Percentiles rank a stretch among this genome's conserved stretches.
These are phyloP conservation scores for Salvia miltiorrhiza DNA, from an alignment of 257 asterid species.

Conservation along the genomic window DNA sequence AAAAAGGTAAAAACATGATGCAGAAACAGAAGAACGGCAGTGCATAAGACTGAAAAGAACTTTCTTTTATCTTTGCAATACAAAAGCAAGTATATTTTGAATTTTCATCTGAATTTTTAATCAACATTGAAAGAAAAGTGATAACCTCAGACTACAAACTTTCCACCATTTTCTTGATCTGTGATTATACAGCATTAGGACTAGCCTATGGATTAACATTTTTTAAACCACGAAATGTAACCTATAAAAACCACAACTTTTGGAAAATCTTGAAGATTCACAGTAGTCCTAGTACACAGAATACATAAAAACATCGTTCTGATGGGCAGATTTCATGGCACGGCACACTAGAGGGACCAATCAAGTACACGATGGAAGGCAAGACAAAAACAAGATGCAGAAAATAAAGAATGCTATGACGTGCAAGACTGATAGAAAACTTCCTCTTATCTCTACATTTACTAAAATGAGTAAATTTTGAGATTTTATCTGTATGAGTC, in stretches of 20 bases:
- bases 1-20: background rate
- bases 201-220: background rate
- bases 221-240: background rate
- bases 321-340: background rate
- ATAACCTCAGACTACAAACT: background rate
- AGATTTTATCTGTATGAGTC: background rate
- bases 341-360: background rate
- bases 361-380: background rate
- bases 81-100: background rate
- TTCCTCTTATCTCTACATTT: background rate
- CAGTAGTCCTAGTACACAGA: background rate
- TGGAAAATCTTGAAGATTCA: background rate
- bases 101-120: background rate
- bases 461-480: background rate
- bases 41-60: background rate
- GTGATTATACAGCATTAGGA: background rate
- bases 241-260: background rate
- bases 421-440: background rate
- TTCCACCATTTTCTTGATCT: background rate
- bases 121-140: background rate
- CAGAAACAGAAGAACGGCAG: background rate
- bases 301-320: background rate
- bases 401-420: background rate
- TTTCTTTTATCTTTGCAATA: background rate
- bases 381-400: background rate